phyloP scores from a whole-genome alignment of 2,329 filamentous ascomycete genomes.

The Paecilomyces formosus region DNA sequence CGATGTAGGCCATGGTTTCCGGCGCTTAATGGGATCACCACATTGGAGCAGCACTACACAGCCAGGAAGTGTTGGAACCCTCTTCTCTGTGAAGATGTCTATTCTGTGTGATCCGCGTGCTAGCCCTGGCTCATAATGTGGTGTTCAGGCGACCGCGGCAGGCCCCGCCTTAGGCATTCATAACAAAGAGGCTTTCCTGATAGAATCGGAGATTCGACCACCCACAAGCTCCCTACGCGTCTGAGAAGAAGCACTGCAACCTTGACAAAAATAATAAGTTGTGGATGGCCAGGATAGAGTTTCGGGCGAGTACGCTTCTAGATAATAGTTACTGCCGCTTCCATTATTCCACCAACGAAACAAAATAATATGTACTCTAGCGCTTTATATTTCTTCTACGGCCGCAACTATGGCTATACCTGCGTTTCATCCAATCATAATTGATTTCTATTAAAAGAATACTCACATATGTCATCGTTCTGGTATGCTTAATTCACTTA shows the following conservation, averaged over 20 bases:
- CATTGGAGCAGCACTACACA: background rate
- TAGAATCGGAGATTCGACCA: background rate
- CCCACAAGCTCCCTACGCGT: background rate
- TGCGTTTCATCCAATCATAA: background rate
- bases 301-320: background rate
- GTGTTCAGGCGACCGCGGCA: background rate
- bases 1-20: background rate
- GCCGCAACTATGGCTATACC: background rate
- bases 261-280: background rate
- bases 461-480: background rate
- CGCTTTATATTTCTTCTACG: background rate
- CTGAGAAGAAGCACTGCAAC: background rate
- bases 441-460: background rate
- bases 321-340: background rate
- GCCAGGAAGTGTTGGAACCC: background rate
- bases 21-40: background rate
- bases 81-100: background rate
- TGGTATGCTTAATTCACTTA: background rate
- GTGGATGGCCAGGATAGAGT: background rate
- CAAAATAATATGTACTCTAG: background rate
- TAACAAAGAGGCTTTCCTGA: background rate
- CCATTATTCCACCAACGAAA: background rate
- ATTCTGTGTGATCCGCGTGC: background rate
- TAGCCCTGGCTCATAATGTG: background rate
- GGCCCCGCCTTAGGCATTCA: background rate